Base-by-base conservation (phyloP, 805 yeast genomes). In the Saccharomycopsis sp. region DNA sequence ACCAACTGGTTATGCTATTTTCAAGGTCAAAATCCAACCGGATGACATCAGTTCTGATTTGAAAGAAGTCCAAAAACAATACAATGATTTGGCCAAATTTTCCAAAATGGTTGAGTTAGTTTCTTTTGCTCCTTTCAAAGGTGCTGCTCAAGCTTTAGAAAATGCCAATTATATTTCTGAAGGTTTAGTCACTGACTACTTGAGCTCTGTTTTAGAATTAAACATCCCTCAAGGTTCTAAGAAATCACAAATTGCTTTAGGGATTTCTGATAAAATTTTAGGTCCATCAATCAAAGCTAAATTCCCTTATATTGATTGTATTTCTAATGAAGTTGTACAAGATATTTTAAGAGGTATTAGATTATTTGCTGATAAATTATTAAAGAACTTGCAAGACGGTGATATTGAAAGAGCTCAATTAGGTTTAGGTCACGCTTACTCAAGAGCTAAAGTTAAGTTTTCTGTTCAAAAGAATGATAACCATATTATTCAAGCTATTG, bases 111-210 rank as follows among this genome's bases (percentile, higher is more conserved):
- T 92, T 52, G 95, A 88, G 64, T 74, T 92, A 42, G 94, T 85
- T 21, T 83, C 95, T 13, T 92, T 92, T 66, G 95, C 96, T 46
- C 98, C 98, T 37, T 92, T 92, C 74, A 88, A 92, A 66, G 96
- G 96, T 56, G 98, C 98, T 47, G 97, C 98, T 39, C 97, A 92
- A 65, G 98, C 98, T 46, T 75, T 92, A 57, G 97, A 89, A 65
- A 92, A 92, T 60, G 96, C 97, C 52, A 92, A 92, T 60, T 97
- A 92, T 60, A 82, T 92, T 53, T 84, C 95, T 51, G 98, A 92
- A 67, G 98, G 98, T 57, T 73, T 88, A 53, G 95, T 89, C 42
- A 81, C 88, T 45, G 97, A 92, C 54, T 84, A 83, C 65, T 74
- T 92, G 65, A 86, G 85, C 62, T 76, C 94, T 30, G 73, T 92